These are phyloP conservation scores for Mucor velutinosus DNA, from an alignment of 371 early-diverging fungal species.

Conservation along the genomic window DNA sequence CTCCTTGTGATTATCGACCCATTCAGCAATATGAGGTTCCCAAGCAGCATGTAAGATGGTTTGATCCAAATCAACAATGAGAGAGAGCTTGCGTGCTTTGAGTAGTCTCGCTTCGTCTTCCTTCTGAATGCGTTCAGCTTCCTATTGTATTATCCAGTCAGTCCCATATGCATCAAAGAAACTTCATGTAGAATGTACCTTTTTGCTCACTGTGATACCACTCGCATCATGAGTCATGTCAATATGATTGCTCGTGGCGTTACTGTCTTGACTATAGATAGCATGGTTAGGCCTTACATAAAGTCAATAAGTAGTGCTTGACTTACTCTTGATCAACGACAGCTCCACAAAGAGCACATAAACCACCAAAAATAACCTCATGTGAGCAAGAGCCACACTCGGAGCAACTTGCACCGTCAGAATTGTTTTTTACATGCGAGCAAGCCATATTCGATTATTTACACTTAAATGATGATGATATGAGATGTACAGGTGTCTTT, in stretches of 20 bases:
- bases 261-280: not conserved
- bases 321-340: slow-evolving; percentile 52
- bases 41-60: slow-evolving; percentile 97
- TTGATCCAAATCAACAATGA: slow-evolving; percentile 98
- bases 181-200: slow-evolving; percentile 31
- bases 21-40: slow-evolving; percentile 79
- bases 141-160: slow-evolving; percentile 42
- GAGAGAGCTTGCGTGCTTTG: slow-evolving; percentile 73
- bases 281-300: not conserved
- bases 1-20: slow-evolving; percentile 77
- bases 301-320: not conserved
- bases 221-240: slow-evolving; percentile 77
- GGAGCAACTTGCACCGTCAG: not conserved
- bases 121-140: slow-evolving; percentile 77
- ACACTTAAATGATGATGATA: not conserved
- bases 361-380: slow-evolving; percentile 72
- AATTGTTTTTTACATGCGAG: not conserved
- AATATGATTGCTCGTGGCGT: slow-evolving; percentile 44
- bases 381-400: slow-evolving; percentile 63
- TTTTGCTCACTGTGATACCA: slow-evolving; percentile 70
- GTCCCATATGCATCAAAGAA: not conserved
- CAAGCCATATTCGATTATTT: slow-evolving; percentile 10
- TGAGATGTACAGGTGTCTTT: not conserved
- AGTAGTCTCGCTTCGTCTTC: slow-evolving; percentile 70
- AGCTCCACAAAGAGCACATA: slow-evolving; percentile 82